Evolutionary conservation across 1,284 basidiomycete genomes (phyloP).

Genomic region (Apiotrichum veenhuisii): DNA sequence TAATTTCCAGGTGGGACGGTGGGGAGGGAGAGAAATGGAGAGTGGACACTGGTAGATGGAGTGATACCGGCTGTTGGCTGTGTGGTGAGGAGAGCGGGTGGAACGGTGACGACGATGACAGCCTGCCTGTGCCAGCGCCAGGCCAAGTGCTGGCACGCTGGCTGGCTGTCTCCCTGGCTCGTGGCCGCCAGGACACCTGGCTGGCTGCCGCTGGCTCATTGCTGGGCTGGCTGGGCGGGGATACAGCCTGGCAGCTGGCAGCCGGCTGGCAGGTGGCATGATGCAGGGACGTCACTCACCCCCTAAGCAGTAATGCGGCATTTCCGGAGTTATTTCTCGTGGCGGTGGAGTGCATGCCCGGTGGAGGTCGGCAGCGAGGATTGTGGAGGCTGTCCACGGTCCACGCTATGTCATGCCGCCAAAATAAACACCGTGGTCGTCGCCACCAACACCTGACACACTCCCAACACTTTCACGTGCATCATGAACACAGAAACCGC

Average conservation of each 20-base stretch:
- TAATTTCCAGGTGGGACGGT: too few species aligned
- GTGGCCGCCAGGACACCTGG: too few species aligned
- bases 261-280: too few species aligned
- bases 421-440: not conserved
- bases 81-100: not conserved
- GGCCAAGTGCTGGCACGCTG: not conserved
- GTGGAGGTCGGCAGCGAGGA: not conserved
- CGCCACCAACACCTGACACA: not conserved
- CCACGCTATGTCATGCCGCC: not conserved
- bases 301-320: too few species aligned
- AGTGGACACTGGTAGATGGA: not conserved
- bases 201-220: too few species aligned
- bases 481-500: not conserved
- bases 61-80: not conserved
- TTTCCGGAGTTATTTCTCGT: not conserved
- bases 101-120: conserved; percentile 1
- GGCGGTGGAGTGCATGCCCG: not conserved
- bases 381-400: conserved; percentile 24
- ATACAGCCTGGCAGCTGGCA: too few species aligned
- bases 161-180: too few species aligned
- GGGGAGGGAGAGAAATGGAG: too few species aligned
- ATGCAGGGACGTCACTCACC: too few species aligned
- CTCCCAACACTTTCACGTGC: not conserved
- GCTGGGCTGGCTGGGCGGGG: too few species aligned
- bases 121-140: not conserved